phyloP scores from a whole-genome alignment of 2,329 filamentous ascomycete genomes.

The Fusarium chuoi region DNA sequence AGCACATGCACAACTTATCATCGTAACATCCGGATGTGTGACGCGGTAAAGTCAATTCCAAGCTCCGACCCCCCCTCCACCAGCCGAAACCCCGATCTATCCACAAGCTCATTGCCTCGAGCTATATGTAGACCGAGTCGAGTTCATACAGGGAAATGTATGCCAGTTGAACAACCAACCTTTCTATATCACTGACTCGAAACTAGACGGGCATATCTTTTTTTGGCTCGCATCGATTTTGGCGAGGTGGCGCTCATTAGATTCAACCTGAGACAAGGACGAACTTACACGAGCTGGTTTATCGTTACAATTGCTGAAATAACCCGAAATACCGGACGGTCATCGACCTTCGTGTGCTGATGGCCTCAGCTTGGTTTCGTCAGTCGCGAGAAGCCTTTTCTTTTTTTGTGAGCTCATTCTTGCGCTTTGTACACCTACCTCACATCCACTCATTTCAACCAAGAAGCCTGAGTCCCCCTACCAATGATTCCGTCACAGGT shows the following conservation, averaged over 20 bases:
- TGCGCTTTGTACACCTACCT: background rate
- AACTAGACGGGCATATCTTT: background rate
- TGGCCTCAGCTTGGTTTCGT: background rate
- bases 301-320: background rate
- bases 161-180: background rate
- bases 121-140: slow-evolving; percentile 1
- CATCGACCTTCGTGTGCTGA: background rate
- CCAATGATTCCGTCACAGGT: background rate
- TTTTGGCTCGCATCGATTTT: slow-evolving; percentile 17
- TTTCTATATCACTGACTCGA: background rate
- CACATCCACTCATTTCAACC: background rate
- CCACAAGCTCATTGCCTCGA: background rate
- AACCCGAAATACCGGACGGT: background rate
- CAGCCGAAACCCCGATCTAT: background rate
- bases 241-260: slow-evolving; percentile 24
- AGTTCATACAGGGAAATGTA: background rate
- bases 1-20: slow-evolving; percentile 11
- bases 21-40: slow-evolving; percentile 24
- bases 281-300: background rate
- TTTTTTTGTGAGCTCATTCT: background rate
- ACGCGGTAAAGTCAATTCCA: slow-evolving; percentile 23
- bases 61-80: background rate
- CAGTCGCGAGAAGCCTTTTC: background rate
- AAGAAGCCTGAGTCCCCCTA: background rate
- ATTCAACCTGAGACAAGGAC: slow-evolving; percentile 33